These are phyloP conservation scores for Picea abies DNA, from an alignment of 83 land plant species.

Conservation along the genomic window DNA sequence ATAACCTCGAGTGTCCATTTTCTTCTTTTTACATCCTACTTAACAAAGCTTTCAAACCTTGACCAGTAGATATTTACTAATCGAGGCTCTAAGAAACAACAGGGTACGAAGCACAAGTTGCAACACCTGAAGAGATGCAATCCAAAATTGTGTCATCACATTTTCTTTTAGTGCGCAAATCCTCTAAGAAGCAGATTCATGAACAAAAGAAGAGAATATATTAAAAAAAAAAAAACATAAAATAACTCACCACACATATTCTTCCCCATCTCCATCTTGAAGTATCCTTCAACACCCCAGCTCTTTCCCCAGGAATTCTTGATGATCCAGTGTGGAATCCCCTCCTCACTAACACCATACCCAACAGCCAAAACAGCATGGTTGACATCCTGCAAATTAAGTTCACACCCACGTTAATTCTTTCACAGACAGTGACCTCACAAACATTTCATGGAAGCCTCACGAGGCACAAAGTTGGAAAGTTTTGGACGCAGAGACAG, in stretches of 20 bases:
- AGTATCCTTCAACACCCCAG: conserved; percentile 95
- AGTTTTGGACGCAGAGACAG: neutral
- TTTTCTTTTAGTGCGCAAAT: neutral
- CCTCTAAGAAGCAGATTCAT: neutral
- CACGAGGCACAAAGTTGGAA: neutral
- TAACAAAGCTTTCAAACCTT: neutral
- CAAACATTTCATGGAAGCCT: neutral
- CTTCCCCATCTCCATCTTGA: conserved; percentile 94
- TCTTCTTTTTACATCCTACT: neutral
- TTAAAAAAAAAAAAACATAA: neutral
- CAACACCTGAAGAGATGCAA: conserved; percentile 4
- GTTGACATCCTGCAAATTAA: conserved; percentile 80
- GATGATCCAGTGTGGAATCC: conserved; percentile 85
- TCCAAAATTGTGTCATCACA: neutral
- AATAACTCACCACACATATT: conserved; percentile 97
- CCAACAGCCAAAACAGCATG: conserved; percentile 99
- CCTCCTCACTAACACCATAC: conserved; percentile 72
- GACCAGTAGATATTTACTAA: neutral
- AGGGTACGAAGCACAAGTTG: conserved; percentile 17
- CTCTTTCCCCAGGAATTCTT: conserved; percentile 94
- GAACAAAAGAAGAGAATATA: neutral
- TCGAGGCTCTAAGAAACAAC: neutral
- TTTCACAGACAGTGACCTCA: neutral
- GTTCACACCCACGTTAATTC: neutral
- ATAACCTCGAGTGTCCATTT: too few relatives aligned